A percentile compares a stretch with the other conserved stretches of the same genome.
Conservation (phyloP, 345 rosid genomes). For the Pseudoturritis turrita region DNA sequence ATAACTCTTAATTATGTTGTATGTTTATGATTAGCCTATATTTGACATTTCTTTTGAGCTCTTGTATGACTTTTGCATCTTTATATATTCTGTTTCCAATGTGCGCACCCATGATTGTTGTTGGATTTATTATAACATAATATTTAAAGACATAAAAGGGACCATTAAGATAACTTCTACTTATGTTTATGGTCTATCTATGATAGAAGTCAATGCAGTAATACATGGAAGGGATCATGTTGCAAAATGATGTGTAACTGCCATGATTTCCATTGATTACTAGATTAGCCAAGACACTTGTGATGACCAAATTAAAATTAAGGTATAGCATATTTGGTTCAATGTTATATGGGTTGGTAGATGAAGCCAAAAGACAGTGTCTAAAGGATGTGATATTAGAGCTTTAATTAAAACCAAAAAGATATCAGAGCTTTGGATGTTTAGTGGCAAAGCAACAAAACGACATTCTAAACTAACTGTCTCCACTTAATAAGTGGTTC, state of each 20-base stretch:
- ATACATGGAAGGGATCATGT: neutral
- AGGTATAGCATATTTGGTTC: neutral
- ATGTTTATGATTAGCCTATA: neutral
- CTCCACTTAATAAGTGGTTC: conserved; percentile 9
- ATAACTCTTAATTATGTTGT: neutral
- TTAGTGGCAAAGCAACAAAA: conserved; percentile 13
- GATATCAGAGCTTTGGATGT: neutral
- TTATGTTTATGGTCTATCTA: too few relatives aligned
- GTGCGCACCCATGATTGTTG: neutral
- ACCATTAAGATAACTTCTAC: too few relatives aligned
- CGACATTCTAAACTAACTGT: conserved; percentile 6
- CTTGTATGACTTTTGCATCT: neutral
- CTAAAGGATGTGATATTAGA: neutral
- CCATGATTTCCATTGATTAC: neutral
- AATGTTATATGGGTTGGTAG: conserved; percentile 3
- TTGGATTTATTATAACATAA: neutral
- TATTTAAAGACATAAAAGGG: too few relatives aligned
- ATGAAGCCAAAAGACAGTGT: neutral
- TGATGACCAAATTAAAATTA: neutral
- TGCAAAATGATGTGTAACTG: neutral
- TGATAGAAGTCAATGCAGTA: neutral
- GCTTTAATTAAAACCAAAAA: neutral
- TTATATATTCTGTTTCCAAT: neutral
- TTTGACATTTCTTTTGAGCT: neutral
- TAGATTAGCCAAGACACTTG: neutral